phyloP scores from a whole-genome alignment of 2,329 filamentous ascomycete species.

The Didymella lethalis region DNA sequence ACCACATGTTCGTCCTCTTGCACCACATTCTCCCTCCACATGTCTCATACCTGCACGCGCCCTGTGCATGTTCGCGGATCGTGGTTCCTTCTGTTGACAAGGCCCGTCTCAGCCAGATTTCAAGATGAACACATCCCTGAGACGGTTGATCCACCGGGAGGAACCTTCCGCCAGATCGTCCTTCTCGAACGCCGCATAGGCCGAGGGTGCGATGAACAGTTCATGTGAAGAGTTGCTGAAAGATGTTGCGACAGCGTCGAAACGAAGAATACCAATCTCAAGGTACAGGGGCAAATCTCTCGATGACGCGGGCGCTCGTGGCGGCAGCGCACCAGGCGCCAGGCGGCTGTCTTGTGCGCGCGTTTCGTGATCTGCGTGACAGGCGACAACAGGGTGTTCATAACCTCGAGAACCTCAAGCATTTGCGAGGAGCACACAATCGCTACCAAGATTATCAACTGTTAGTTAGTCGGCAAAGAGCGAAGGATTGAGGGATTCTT shows the following conservation, averaged over 20 bases:
- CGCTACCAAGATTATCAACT: background rate
- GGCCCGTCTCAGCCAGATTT: conserved; percentile 4
- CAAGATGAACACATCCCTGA: conserved; percentile 1
- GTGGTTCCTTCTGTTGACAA: conserved; percentile 13
- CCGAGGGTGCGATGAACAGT: background rate
- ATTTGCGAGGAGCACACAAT: background rate
- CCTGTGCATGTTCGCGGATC: conserved; percentile 8
- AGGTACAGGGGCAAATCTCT: background rate
- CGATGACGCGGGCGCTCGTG: background rate
- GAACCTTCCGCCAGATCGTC: conserved; percentile 8
- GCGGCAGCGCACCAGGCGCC: background rate
- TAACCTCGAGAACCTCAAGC: background rate
- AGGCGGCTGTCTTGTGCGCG: background rate
- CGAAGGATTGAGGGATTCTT: conserved; percentile 8
- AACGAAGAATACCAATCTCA: background rate
- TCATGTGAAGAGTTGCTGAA: background rate
- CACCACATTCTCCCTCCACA: conserved; percentile 5
- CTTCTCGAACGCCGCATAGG: background rate
- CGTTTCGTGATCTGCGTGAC: background rate
- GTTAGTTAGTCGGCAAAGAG: background rate
- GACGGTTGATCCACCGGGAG: conserved; percentile 8
- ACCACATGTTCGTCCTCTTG: conserved; percentile 6
- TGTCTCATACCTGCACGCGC: conserved; percentile 12
- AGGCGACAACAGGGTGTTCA: conserved; percentile 1
- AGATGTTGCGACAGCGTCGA: background rate